Base-by-base conservation (phyloP, 257 asterid species). In the Phtheirospermum japonicum region DNA sequence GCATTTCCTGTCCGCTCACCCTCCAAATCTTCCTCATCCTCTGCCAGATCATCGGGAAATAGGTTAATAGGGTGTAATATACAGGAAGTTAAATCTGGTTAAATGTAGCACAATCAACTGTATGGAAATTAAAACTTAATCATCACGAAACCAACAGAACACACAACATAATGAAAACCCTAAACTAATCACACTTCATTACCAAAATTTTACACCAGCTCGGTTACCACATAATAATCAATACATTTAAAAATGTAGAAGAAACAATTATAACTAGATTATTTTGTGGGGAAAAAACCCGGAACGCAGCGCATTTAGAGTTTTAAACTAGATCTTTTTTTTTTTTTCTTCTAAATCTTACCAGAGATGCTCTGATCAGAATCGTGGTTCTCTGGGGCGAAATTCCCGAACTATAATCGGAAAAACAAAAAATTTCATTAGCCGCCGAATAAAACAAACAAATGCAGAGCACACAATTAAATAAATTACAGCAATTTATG, bases 341-440 rank as follows among this genome's bases (percentile, higher is more conserved):
- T n/a, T n/a, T n/a, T n/a, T n/a, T n/a, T n/a, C n/a, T 30, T 73
- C 59, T 16, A 62, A 17, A 54, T 39, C 46, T 75, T 76, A 86
- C 97, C 97, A 5, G 97, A 82, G 53, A 86, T 71, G 75, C 94
- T 86, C 83, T 73, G 94, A 76, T 89, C 94, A 40, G 94, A 84
- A 73, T 82, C 89, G 31, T 65, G 73, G 51, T 71, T 75, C 18
- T 64, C 77, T 74, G 67, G 71, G 57, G 70, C 64, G 26, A 51
- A 45, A 20, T 48, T 45, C 36, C 70, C 65, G 33, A 79, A 28
- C 75, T 69, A 48, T 4, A 63, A 64, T 33, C 26, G 64, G 23
- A 16, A 14, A 61, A 62, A 54, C 48, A 64, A 52, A 46, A n/a
- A n/a, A n/a, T n/a, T 26, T 20, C 19, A 28, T 55, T 59, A 58